Percentiles rank a stretch among this genome's conserved stretches.
Evolutionary conservation across 495 filamentous ascomycete species (phyloP).

Genomic region (Hypoxylon intermedium): DNA sequence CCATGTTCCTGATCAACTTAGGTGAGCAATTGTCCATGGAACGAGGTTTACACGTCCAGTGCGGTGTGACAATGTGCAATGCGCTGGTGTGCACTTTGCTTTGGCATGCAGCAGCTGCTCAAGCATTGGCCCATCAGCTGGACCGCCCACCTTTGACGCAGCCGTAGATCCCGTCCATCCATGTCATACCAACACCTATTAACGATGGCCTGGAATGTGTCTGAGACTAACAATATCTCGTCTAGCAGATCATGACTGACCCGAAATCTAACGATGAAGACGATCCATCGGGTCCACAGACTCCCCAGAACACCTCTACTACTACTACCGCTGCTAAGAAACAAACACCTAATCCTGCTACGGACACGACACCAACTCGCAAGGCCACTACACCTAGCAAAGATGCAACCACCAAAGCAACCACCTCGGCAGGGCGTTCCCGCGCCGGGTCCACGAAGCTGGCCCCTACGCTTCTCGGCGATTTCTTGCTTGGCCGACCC

Average conservation of each 20-base stretch:
- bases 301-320: slow-evolving; percentile 24
- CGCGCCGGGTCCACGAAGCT: slow-evolving; percentile 35
- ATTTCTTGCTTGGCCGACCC: slow-evolving; percentile 62
- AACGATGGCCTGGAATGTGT: slow-evolving; percentile 25
- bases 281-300: slow-evolving; percentile 38
- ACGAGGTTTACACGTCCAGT: background rate
- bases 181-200: slow-evolving; percentile 4
- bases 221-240: slow-evolving; percentile 21
- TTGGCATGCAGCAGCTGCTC: slow-evolving; percentile 20
- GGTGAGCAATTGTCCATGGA: slow-evolving; percentile 28
- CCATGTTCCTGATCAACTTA: slow-evolving; percentile 34
- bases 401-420: slow-evolving; percentile 50
- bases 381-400: slow-evolving; percentile 17
- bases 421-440: slow-evolving; percentile 45
- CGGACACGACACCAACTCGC: slow-evolving; percentile 15
- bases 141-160: slow-evolving; percentile 9
- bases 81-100: slow-evolving; percentile 18
- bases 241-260: slow-evolving; percentile 42
- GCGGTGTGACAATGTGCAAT: slow-evolving; percentile 20
- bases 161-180: background rate
- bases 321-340: slow-evolving; percentile 12
- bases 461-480: slow-evolving; percentile 56
- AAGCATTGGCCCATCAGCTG: slow-evolving; percentile 21
- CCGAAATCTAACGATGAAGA: slow-evolving; percentile 41
- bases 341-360: slow-evolving; percentile 16